These are phyloP conservation scores for Helminthosporium solani DNA, from an alignment of 2,329 filamentous ascomycete species.

Conservation along the genomic window DNA sequence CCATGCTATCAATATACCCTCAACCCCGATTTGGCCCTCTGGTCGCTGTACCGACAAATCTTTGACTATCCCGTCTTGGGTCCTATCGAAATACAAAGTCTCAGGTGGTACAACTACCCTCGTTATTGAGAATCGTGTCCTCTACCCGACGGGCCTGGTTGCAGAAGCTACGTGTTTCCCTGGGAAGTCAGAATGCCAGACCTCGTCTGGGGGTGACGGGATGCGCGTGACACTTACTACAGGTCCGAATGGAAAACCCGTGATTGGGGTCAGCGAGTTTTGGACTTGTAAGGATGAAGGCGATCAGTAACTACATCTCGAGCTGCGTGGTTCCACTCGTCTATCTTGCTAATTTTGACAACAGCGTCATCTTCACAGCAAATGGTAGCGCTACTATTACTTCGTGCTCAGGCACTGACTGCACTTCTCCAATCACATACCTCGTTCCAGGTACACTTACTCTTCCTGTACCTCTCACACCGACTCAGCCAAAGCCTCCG, in stretches of 20 bases:
- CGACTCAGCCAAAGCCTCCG: conserved; percentile 10
- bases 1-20: conserved; percentile 4
- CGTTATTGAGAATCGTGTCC: conserved; percentile 6
- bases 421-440: conserved; percentile 12
- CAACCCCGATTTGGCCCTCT: conserved; percentile 5
- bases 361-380: conserved; percentile 9
- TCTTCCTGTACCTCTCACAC: conserved; percentile 13
- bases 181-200: conserved; percentile 2
- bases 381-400: conserved; percentile 10
- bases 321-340: not conserved
- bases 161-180: conserved; percentile 4
- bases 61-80: conserved; percentile 7
- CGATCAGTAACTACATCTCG: conserved; percentile 3
- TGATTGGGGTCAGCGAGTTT: conserved; percentile 5
- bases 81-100: conserved; percentile 6
- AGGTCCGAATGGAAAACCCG: conserved; percentile 3
- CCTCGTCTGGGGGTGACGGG: not conserved
- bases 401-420: conserved; percentile 9
- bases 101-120: conserved; percentile 6
- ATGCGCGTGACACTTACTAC: conserved; percentile 4
- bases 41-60: conserved; percentile 11
- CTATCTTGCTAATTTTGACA: not conserved
- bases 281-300: conserved; percentile 11
- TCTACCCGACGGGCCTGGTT: not conserved
- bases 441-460: conserved; percentile 8